Evolutionary conservation across 2,329 filamentous ascomycete genomes (phyloP).

Genomic region (Chaetothyriales sp.): DNA sequence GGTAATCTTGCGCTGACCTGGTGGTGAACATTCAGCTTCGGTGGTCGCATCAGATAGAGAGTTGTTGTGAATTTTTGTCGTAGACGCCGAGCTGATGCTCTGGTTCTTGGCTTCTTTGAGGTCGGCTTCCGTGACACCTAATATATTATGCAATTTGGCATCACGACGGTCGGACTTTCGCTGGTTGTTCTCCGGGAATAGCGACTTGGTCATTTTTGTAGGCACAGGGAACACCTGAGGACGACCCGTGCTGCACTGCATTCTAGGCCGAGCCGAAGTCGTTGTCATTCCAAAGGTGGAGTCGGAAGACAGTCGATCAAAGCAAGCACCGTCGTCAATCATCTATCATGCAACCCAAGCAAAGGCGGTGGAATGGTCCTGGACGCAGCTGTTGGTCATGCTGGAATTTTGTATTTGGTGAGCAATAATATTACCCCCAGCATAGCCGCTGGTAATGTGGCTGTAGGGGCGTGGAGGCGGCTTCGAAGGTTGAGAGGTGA

Average conservation of each 20-base stretch:
- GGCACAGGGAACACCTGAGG: background rate
- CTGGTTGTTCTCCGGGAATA: background rate
- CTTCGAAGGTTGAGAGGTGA: no score
- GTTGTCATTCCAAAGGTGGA: background rate
- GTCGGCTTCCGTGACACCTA: constrained; percentile 14
- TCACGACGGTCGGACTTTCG: background rate
- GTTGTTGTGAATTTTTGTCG: constrained; percentile 8
- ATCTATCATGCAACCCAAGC: background rate
- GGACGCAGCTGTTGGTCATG: background rate
- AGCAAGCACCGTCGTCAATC: background rate
- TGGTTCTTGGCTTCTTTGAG: constrained; percentile 12
- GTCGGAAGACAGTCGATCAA: background rate
- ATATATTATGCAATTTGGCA: constrained; percentile 14
- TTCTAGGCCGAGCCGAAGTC: background rate
- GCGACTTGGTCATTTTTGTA: background rate
- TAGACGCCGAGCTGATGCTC: constrained; percentile 15
- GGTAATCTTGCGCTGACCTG: constrained; percentile 3
- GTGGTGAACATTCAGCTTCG: constrained; percentile 9
- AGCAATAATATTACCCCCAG: no score
- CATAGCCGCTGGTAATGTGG: no score
- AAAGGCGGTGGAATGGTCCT: background rate
- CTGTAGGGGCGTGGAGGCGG: no score
- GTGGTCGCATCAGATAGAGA: constrained; percentile 18
- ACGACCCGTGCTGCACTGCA: background rate
- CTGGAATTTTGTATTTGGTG: background rate